A percentile compares a stretch with the other conserved stretches of the same genome.
Evolutionary conservation across 2,329 filamentous ascomycete species (phyloP).

Genomic region (Colletotrichum coccodes): DNA sequence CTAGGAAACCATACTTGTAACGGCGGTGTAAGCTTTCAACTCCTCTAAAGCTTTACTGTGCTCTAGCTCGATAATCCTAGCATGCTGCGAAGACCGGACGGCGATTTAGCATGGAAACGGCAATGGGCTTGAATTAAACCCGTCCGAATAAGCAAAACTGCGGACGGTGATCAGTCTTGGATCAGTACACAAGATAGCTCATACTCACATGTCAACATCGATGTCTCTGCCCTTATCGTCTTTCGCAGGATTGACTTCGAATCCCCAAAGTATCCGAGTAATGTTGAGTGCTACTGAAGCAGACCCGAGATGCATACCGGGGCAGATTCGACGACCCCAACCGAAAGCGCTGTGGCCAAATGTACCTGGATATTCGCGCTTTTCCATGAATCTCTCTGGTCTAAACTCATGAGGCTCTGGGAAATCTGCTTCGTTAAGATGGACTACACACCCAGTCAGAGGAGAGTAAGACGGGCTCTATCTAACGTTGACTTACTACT

Average conservation of each 20-base stretch:
- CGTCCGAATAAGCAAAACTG: constrained; percentile 54
- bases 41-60: constrained; percentile 37
- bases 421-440: constrained; percentile 52
- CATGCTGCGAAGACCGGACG: constrained; percentile 45
- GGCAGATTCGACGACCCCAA: constrained; percentile 54
- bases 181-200: neutral
- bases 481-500: constrained; percentile 48
- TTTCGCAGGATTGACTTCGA: constrained; percentile 45
- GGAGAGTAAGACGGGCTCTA: too few relatives aligned
- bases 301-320: constrained; percentile 61
- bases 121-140: constrained; percentile 53
- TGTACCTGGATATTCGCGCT: constrained; percentile 47
- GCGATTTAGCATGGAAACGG: constrained; percentile 53
- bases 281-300: constrained; percentile 58
- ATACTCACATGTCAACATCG: constrained; percentile 51
- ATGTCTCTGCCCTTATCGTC: constrained; percentile 35
- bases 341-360: constrained; percentile 54
- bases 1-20: constrained; percentile 36
- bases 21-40: constrained; percentile 40
- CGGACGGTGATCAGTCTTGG: neutral
- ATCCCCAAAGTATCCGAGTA: constrained; percentile 63
- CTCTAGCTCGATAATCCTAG: constrained; percentile 45
- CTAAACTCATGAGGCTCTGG: constrained; percentile 50
- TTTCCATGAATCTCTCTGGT: constrained; percentile 47
- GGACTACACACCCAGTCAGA: constrained; percentile 39